Evolutionary conservation across 129 eudicot species (phyloP).

Genomic region (Gnaphalium uliginosum): DNA sequence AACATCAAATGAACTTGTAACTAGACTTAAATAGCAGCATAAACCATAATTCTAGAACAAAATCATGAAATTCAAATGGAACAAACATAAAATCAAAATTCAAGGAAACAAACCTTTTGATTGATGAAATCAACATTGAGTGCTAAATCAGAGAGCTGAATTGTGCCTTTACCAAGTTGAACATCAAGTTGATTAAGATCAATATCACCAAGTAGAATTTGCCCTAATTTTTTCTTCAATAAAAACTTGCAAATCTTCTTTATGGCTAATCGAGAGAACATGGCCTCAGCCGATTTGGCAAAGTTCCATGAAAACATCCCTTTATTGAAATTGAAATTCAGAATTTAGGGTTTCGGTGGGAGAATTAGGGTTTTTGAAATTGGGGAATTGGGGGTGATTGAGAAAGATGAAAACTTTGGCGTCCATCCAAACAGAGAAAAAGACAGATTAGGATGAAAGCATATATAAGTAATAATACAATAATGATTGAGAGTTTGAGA

Average conservation of each 20-base stretch:
- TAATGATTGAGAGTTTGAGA: constrained; percentile 32
- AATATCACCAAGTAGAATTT: constrained; percentile 79
- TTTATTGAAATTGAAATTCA: background rate
- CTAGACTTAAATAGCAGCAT: background rate
- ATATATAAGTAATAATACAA: background rate
- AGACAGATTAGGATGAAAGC: constrained; percentile 26
- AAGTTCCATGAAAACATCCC: constrained; percentile 80
- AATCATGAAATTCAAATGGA: background rate
- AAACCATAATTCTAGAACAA: constrained; percentile 3
- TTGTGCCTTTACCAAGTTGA: constrained; percentile 75
- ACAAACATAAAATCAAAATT: background rate
- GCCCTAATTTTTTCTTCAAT: constrained; percentile 93
- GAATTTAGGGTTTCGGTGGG: constrained; percentile 17
- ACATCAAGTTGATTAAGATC: constrained; percentile 96
- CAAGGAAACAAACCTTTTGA: constrained; percentile 51
- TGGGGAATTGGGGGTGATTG: constrained; percentile 15
- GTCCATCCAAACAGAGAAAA: constrained; percentile 33
- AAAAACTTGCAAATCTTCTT: constrained; percentile 73
- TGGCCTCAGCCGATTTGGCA: constrained; percentile 88
- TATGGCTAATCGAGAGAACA: constrained; percentile 76
- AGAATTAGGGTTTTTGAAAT: constrained; percentile 33
- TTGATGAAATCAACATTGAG: constrained; percentile 81
- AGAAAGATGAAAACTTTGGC: constrained; percentile 22
- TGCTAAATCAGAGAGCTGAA: constrained; percentile 88
- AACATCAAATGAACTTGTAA: background rate